Conservation (phyloP, 2,329 filamentous ascomycete species). For the Ophiosphaerella herpotricha region DNA sequence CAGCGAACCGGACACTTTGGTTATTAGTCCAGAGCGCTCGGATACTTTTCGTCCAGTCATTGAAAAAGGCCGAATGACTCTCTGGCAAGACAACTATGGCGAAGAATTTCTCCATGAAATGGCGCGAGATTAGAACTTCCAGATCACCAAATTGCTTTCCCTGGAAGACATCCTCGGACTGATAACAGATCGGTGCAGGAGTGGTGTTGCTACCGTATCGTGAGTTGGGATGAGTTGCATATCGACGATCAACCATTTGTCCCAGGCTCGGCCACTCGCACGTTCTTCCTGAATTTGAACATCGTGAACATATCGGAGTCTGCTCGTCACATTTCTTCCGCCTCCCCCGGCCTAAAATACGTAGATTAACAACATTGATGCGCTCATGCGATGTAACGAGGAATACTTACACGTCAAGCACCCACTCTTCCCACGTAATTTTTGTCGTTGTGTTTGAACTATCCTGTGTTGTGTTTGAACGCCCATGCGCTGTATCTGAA, state of each 20-base stretch:
- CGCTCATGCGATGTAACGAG: background rate
- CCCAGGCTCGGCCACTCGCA: conserved; percentile 14
- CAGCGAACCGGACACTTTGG: conserved; percentile 36
- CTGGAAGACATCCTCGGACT: conserved; percentile 7
- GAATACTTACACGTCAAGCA: conserved; percentile 9
- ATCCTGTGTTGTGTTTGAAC: background rate
- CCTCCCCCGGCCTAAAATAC: conserved; percentile 39
- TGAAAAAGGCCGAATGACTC: conserved; percentile 35
- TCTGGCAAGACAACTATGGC: conserved; percentile 29
- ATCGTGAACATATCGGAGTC: conserved; percentile 11
- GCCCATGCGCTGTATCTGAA: background rate
- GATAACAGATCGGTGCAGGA: background rate
- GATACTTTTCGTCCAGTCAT: conserved; percentile 38
- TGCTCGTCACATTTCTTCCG: conserved; percentile 20
- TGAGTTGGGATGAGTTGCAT: conserved; percentile 10
- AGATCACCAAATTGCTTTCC: conserved; percentile 4
- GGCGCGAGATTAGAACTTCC: conserved; percentile 13
- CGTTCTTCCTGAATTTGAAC: conserved; percentile 10
- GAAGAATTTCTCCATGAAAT: conserved; percentile 19
- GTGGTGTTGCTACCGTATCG: conserved; percentile 2
- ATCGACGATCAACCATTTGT: conserved; percentile 17
- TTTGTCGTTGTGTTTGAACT: conserved; percentile 2
- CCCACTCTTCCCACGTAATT: conserved; percentile 8
- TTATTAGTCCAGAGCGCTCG: conserved; percentile 30
- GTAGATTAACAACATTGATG: conserved; percentile 41